phyloP scores from a whole-genome alignment of 176 grass and related monocot genomes.

The Aegilops bicornis region DNA sequence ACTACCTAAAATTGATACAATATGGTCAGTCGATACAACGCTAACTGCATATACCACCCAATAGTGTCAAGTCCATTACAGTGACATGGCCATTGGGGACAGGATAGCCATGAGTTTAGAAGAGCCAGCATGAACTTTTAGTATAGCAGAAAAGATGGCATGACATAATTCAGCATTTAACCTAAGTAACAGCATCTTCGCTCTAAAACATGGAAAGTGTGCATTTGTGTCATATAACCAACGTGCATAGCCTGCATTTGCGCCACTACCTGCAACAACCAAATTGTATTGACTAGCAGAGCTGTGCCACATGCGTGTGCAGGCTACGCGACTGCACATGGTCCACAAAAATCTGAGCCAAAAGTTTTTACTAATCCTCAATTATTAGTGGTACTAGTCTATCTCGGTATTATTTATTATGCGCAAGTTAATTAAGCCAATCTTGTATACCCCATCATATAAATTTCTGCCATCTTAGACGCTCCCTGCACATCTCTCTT shows the following conservation, averaged over 20 bases:
- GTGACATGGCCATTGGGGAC: background rate
- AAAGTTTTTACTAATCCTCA: background rate
- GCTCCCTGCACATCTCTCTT: background rate
- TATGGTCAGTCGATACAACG: constrained; percentile 2
- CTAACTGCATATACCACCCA: background rate
- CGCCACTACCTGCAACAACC: background rate
- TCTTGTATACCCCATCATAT: background rate
- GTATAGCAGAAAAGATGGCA: background rate
- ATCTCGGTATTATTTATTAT: background rate
- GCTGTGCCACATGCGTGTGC: too few species aligned
- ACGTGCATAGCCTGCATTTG: background rate
- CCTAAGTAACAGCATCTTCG: background rate
- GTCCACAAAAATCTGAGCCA: too few species aligned
- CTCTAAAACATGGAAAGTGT: background rate
- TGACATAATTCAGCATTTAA: background rate
- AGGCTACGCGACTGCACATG: too few species aligned
- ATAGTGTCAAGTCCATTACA: background rate
- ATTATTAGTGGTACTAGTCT: background rate
- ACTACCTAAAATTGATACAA: background rate
- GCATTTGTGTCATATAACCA: background rate
- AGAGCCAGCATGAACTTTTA: background rate
- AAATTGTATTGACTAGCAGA: background rate
- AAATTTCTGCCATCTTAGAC: background rate
- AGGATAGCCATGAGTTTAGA: background rate
- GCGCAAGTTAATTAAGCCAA: background rate